A percentile compares a stretch with the other conserved stretches of the same genome.
phyloP scores from a whole-genome alignment of 495 filamentous ascomycete genomes.

The Hyaloscypha bicolor region DNA sequence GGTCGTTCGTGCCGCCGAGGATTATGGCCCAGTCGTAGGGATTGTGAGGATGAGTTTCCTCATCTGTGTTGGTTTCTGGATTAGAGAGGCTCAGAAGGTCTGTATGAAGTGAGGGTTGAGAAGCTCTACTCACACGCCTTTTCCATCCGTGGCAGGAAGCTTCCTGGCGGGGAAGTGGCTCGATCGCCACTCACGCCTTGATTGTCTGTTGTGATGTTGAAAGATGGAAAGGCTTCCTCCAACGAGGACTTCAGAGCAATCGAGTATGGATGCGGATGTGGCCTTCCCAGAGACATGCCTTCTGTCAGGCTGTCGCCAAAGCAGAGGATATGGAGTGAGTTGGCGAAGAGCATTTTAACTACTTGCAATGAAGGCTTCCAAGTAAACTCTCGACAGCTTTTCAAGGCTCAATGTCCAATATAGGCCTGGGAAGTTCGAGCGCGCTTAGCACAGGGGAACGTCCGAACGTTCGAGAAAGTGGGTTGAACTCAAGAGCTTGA shows the following conservation, averaged over 20 bases:
- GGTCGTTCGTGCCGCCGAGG: slow-evolving; percentile 33
- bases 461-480: no score
- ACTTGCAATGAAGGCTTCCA: neutral
- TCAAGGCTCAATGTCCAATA: no score
- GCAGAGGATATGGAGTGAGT: slow-evolving; percentile 54
- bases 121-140: slow-evolving; percentile 38
- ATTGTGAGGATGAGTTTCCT: slow-evolving; percentile 5
- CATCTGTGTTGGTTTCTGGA: slow-evolving; percentile 9
- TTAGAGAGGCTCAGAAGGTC: slow-evolving; percentile 32
- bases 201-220: slow-evolving; percentile 34
- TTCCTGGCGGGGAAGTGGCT: slow-evolving; percentile 42
- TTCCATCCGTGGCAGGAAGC: slow-evolving; percentile 49
- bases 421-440: no score
- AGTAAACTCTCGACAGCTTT: neutral
- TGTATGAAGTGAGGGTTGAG: neutral
- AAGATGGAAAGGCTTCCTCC: slow-evolving; percentile 17
- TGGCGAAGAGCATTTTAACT: slow-evolving; percentile 12
- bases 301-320: slow-evolving; percentile 66
- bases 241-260: slow-evolving; percentile 20
- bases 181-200: slow-evolving; percentile 55
- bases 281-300: slow-evolving; percentile 51
- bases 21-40: slow-evolving; percentile 30
- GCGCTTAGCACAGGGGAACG: no score
- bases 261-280: slow-evolving; percentile 53
- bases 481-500: neutral